Conservation (phyloP, 2,329 filamentous ascomycete species). For the Phaeosphaeria sp. region DNA sequence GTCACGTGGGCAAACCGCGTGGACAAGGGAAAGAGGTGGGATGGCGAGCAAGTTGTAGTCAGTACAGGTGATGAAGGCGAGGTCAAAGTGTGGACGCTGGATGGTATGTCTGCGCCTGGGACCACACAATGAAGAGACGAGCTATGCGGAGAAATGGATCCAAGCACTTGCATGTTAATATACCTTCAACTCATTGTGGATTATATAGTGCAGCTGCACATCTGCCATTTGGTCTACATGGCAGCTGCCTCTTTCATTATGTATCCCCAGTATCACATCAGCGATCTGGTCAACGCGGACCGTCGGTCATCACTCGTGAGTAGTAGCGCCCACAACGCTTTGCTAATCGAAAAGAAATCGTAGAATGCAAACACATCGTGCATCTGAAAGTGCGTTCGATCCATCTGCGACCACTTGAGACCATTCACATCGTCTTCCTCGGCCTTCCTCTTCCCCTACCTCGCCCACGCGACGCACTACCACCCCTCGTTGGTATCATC, state of each 20-base stretch:
- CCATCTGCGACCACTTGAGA: not conserved
- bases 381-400: not conserved
- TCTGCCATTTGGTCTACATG: not conserved
- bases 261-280: no score
- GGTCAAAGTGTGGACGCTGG: constrained; percentile 77
- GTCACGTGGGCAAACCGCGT: constrained; percentile 83
- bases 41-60: constrained; percentile 81
- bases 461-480: constrained; percentile 27
- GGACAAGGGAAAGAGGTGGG: constrained; percentile 67
- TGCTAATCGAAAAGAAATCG: not conserved
- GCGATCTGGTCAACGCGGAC: not conserved
- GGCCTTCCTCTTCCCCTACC: constrained; percentile 34
- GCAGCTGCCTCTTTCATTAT: no score
- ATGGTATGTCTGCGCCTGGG: constrained; percentile 14
- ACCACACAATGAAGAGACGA: not conserved
- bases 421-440: constrained; percentile 23
- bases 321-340: not conserved
- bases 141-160: not conserved
- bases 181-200: not conserved
- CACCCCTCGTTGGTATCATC: constrained; percentile 31
- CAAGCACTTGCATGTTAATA: not conserved
- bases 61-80: constrained; percentile 92
- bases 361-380: not conserved
- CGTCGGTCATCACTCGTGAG: not conserved
- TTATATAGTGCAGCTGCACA: not conserved